Conservation (phyloP, 805 yeast species). For the Candida hispaniensis region DNA sequence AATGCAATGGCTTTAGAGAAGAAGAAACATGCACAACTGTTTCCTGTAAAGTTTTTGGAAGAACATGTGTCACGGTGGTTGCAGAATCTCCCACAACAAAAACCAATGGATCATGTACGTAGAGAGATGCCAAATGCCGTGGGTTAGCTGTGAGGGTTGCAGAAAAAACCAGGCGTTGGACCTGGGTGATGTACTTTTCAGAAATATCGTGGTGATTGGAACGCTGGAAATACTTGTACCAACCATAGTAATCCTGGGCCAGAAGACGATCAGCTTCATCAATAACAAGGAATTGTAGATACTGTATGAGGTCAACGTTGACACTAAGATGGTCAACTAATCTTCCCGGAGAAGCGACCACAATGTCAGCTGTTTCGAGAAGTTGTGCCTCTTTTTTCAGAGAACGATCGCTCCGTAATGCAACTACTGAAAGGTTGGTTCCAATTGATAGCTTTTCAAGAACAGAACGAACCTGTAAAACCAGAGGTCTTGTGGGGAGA, state of each 20-base stretch:
- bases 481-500: slow-evolving; percentile 84
- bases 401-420: slow-evolving; percentile 45
- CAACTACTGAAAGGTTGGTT: slow-evolving; percentile 50
- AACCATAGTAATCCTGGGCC: slow-evolving; percentile 86
- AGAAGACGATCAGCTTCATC: slow-evolving; percentile 96
- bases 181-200: slow-evolving; percentile 27
- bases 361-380: slow-evolving; percentile 32
- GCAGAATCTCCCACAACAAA: slow-evolving; percentile 51
- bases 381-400: slow-evolving; percentile 51
- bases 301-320: slow-evolving; percentile 39
- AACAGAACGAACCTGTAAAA: slow-evolving; percentile 67
- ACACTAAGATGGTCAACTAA: slow-evolving; percentile 46
- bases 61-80: slow-evolving; percentile 23
- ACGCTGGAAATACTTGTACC: slow-evolving; percentile 48
- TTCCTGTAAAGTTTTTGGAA: slow-evolving; percentile 32
- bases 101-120: slow-evolving; percentile 60
- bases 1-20: slow-evolving; percentile 58
- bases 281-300: slow-evolving; percentile 55
- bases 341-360: slow-evolving; percentile 71
- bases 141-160: slow-evolving; percentile 94
- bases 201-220: slow-evolving; percentile 15
- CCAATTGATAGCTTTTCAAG: slow-evolving; percentile 53
- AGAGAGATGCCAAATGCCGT: slow-evolving; percentile 65
- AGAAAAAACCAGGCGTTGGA: slow-evolving; percentile 65
- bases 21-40: slow-evolving; percentile 26